A percentile compares a stretch with the other conserved stretches of the same genome.
These are phyloP conservation scores for Paradendryphiella salina DNA, from an alignment of 2,329 filamentous ascomycete genomes.

Conservation along the genomic window DNA sequence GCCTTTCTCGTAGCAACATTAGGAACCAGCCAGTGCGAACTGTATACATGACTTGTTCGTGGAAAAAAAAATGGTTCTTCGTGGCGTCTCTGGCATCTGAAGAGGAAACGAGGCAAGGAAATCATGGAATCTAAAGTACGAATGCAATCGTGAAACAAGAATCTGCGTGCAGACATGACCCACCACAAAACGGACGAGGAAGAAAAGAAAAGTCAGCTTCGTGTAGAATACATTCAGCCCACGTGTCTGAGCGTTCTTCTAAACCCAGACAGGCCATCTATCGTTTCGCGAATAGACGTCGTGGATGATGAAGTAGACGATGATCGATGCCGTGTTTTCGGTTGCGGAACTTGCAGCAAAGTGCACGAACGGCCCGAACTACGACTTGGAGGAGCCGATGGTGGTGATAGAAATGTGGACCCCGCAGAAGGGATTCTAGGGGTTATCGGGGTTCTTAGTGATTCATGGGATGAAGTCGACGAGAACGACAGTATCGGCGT, in stretches of 20 bases:
- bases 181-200: neutral
- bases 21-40: no score
- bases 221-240: slow-evolving; percentile 1
- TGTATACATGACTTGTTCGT: no score
- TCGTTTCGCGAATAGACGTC: slow-evolving; percentile 2
- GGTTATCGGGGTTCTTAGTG: slow-evolving; percentile 6
- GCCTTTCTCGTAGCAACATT: neutral
- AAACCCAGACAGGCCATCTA: slow-evolving; percentile 15
- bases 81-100: no score
- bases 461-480: slow-evolving; percentile 15
- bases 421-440: slow-evolving; percentile 8
- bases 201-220: neutral
- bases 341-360: slow-evolving; percentile 9
- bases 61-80: neutral
- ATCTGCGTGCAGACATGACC: neutral
- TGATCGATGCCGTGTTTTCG: slow-evolving; percentile 4
- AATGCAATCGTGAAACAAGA: slow-evolving; percentile 1
- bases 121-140: neutral
- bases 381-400: slow-evolving; percentile 7
- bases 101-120: no score
- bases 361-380: slow-evolving; percentile 3
- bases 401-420: neutral
- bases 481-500: slow-evolving; percentile 17
- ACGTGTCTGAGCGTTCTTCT: slow-evolving; percentile 11
- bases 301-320: slow-evolving; percentile 8